Evolutionary conservation across 2,329 filamentous ascomycete genomes (phyloP).

Genomic region (Colletotrichum echinochloae): DNA sequence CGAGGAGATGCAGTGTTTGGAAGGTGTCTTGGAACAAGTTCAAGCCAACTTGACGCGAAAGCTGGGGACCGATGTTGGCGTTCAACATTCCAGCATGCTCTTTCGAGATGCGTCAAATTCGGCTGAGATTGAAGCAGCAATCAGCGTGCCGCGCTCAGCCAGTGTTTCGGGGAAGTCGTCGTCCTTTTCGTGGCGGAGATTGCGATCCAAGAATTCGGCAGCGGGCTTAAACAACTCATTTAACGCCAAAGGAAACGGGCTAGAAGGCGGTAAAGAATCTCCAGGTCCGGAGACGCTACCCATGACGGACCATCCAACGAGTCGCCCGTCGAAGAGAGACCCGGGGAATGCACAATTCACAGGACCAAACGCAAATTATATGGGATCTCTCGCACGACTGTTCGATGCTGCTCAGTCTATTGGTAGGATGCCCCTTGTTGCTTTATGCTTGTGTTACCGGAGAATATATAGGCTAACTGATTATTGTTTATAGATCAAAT

Average conservation of each 20-base stretch:
- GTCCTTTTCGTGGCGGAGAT: constrained; percentile 87
- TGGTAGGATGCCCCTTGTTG: constrained; percentile 68
- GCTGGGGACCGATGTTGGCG: constrained; percentile 92
- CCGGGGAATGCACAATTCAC: constrained; percentile 76
- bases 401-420: constrained; percentile 95
- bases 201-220: constrained; percentile 89
- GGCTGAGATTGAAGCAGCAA: constrained; percentile 58
- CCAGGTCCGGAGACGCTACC: constrained; percentile 78
- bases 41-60: constrained; percentile 83
- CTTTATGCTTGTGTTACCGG: neutral
- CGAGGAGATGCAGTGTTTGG: constrained; percentile 93
- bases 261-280: constrained; percentile 64
- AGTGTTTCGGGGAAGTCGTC: constrained; percentile 81
- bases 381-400: constrained; percentile 87
- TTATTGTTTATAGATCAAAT: constrained; percentile 78
- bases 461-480: neutral
- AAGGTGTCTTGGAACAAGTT: constrained; percentile 86
- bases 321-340: constrained; percentile 78
- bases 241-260: constrained; percentile 48
- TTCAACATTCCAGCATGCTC: constrained; percentile 77
- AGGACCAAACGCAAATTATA: constrained; percentile 90
- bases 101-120: constrained; percentile 76
- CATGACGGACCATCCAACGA: constrained; percentile 76
- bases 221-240: constrained; percentile 67
- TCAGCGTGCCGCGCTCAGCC: constrained; percentile 63